Evolutionary conservation across 305 asterid genomes (phyloP).

Genomic region (Fraxinus nigra): DNA sequence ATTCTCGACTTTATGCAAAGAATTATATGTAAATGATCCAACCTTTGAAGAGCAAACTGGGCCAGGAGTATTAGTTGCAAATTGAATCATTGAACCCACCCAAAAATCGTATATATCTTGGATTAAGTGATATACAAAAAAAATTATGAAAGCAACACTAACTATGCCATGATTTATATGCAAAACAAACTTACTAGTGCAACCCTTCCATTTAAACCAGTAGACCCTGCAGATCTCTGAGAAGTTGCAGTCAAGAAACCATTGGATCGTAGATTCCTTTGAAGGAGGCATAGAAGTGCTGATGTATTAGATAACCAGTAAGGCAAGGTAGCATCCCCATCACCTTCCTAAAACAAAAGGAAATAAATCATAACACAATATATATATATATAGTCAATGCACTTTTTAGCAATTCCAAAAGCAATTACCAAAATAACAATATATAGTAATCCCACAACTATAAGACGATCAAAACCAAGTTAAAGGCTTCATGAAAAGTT

Average conservation of each 20-base stretch:
- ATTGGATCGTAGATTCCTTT: slow-evolving; percentile 78
- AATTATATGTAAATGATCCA: neutral
- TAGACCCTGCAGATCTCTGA: slow-evolving; percentile 72
- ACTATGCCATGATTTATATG: neutral
- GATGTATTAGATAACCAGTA: slow-evolving; percentile 95
- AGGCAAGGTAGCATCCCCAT: slow-evolving; percentile 69
- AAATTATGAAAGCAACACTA: neutral
- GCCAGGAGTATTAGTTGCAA: slow-evolving; percentile 1
- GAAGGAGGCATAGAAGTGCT: slow-evolving; percentile 91
- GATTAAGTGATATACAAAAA: neutral
- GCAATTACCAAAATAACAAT: slow-evolving; percentile 9
- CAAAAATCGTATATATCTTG: neutral
- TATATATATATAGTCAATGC: neutral
- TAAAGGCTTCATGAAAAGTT: slow-evolving; percentile 2
- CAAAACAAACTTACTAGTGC: slow-evolving; percentile 55
- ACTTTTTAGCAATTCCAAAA: slow-evolving; percentile 3
- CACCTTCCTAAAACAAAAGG: slow-evolving; percentile 63
- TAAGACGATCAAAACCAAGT: neutral
- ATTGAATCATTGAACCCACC: neutral
- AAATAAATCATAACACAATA: slow-evolving; percentile 1
- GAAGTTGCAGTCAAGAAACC: slow-evolving; percentile 73
- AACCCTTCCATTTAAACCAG: slow-evolving; percentile 68
- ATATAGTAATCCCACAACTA: neutral
- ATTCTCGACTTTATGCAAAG: neutral
- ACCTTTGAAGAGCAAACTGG: neutral